Percentiles rank a stretch among this genome's conserved stretches.
phyloP scores from a whole-genome alignment of 1,139 yeast species.

The Protomyces inundatus region DNA sequence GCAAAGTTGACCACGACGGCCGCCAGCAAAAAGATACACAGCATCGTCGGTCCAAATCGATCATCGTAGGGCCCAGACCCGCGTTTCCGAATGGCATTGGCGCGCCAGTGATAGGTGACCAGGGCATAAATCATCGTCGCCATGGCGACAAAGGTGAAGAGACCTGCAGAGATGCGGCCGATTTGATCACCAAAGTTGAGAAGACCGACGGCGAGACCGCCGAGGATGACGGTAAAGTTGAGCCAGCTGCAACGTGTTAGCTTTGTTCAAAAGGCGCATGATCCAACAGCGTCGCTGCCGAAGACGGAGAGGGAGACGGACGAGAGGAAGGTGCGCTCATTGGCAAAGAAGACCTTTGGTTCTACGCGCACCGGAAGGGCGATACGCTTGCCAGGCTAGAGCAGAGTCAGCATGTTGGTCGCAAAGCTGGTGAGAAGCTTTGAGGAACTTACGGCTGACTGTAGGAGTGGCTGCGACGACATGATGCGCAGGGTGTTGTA shows the following conservation, averaged over 20 bases:
- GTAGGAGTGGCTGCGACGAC: conserved; percentile 22
- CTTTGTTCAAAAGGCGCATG: background rate
- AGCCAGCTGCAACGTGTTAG: conserved; percentile 68
- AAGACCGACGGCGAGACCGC: conserved; percentile 92
- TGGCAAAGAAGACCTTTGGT: conserved; percentile 97
- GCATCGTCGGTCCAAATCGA: conserved; percentile 97
- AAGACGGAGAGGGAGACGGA: background rate
- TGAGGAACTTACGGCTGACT: conserved; percentile 6
- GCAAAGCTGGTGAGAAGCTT: background rate
- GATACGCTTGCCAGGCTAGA: conserved; percentile 73
- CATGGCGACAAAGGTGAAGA: conserved; percentile 90
- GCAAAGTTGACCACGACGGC: conserved; percentile 31
- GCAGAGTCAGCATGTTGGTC: conserved; percentile 42
- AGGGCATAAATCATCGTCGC: conserved; percentile 94
- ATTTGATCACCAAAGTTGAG: conserved; percentile 92
- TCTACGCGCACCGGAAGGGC: conserved; percentile 97
- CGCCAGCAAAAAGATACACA: conserved; percentile 78
- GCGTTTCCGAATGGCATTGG: conserved; percentile 93
- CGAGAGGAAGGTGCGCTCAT: conserved; percentile 65
- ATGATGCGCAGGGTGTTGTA: background rate
- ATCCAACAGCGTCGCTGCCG: background rate
- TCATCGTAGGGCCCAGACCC: conserved; percentile 98
- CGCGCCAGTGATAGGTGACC: conserved; percentile 98
- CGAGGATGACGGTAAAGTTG: conserved; percentile 93
- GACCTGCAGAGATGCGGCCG: conserved; percentile 88